Evolutionary conservation across 768 basidiomycete genomes (phyloP), one percentile per base, ranked within the genome.

Genomic region (Tulasnella sp.): DNA sequence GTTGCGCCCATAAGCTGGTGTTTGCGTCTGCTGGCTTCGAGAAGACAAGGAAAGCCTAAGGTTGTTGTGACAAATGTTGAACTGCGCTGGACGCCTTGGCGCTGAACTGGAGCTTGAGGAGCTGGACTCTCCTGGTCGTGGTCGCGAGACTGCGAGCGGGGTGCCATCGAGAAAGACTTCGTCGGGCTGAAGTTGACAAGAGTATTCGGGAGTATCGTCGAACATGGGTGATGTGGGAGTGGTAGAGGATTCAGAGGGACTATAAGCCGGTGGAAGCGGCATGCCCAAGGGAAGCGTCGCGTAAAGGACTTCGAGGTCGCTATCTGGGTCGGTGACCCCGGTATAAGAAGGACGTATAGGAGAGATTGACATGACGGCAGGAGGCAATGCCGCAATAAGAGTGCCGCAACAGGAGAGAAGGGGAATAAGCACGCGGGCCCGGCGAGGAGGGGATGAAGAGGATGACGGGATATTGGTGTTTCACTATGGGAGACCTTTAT

Each of bases 151-250:
- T 20, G 70, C 6, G 29, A 42, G 40, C 1, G 70, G 70, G 13
- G 70, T 70, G 40, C 70, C 70, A 42, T 70, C 70, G 29, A 70
- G 70, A 70, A 70, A 70, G 70, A 70, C 70, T 42, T 70, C 70
- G 29, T 70, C 70, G 6, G 23, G 70, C 1, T 7, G 70, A 26
- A 70, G 70, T 70, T 70, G 70, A 70, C 20, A 70, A 9, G 70
- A 70, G 29, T 70, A 70, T 32, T 70, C 70, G 11, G 70, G 70
- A 20, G 51, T 51, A 2, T 51, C 51, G 51, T n/a, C 20, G 3
- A 51, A 6, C 51, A 51, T 51, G 20, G 51, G 51, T 51, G 51
- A 51, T n/a, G n/a, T 51, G 20, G 51, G 10, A 51, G 51, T 5
- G 23, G 51, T 23, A 51, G 51, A 51, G 51, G 51, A 20, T n/a